Conservation (phyloP, 371 early-diverging fungal species). For the Mortierella polycephala region DNA sequence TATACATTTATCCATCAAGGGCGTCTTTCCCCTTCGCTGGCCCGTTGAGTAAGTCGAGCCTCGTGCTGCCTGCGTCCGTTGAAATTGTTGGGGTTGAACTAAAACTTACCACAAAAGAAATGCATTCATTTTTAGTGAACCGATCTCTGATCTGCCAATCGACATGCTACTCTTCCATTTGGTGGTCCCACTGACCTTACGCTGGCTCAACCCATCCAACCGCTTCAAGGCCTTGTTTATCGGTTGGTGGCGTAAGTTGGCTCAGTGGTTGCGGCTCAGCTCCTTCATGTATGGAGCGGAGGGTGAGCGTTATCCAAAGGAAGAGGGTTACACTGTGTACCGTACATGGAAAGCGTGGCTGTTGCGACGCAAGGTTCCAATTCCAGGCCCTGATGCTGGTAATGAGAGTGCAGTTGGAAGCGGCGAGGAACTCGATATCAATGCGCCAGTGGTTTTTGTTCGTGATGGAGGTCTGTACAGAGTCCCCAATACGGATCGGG, state of each 20-base stretch:
- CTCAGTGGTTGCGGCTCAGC: conserved; percentile 72
- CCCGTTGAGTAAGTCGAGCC: conserved; percentile 58
- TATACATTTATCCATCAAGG: conserved; percentile 33
- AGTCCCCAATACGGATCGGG: conserved; percentile 68
- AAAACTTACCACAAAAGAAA: neutral
- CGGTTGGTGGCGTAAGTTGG: conserved; percentile 70
- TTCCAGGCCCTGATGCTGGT: conserved; percentile 16
- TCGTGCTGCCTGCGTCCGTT: neutral
- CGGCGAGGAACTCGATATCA: conserved; percentile 29
- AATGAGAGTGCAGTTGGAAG: conserved; percentile 11
- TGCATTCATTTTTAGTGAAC: conserved; percentile 57
- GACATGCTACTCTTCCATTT: conserved; percentile 81
- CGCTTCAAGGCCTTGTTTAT: conserved; percentile 54
- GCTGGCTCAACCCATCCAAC: conserved; percentile 61
- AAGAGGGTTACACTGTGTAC: conserved; percentile 70
- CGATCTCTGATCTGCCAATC: conserved; percentile 78
- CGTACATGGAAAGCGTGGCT: conserved; percentile 62
- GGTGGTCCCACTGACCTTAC: conserved; percentile 69
- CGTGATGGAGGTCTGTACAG: conserved; percentile 69
- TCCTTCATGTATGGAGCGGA: conserved; percentile 82
- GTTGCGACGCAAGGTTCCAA: conserved; percentile 34
- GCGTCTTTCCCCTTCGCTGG: conserved; percentile 65
- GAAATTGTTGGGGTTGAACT: neutral
- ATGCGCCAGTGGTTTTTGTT: conserved; percentile 64
- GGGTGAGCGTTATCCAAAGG: conserved; percentile 64